Evolutionary conservation across 2,329 filamentous ascomycete species (phyloP), one percentile per base, ranked within the genome.

Genomic region (Colletotrichum plurivorum): DNA sequence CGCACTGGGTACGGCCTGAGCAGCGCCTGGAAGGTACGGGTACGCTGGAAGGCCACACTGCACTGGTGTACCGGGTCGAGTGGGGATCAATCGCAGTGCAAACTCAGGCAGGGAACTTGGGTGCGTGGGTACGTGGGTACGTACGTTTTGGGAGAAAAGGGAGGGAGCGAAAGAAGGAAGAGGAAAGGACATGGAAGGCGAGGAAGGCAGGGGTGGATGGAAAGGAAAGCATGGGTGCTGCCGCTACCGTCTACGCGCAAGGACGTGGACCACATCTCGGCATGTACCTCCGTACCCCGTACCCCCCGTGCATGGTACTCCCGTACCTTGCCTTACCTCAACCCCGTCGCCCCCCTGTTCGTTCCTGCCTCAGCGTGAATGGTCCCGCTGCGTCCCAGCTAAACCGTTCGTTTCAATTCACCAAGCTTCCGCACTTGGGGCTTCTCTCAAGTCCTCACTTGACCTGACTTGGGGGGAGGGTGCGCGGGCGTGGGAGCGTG

Each of bases 321-420:
- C 31, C 31, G 31, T 9, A 36, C 31, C 31, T 36, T 36, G 31
- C 31, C 31, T 36, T 36, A 36, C 31, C 8, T 36, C 15, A 27
- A 45, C 57, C 58, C 51, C 43, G 36, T 41, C 31, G 54, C 52
- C 53, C 63, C 58, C 64, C 57, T 25, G 58, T 68, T 63, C 64
- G 63, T 68, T 63, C 64, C 63, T 67, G 67, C 63, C 39, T 69
- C 63, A 70, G 67, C 36, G 67, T 56, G 36, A 60, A 69, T 55
- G 48, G 60, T 45, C 65, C 60, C 9, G 48, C 53, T 39, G 39
- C 52, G 55, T 69, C 66, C 62, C 66, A 69, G 62, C 66, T 56
- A 66, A 66, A 46, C 62, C 62, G 66, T 69, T 69, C 66, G 66
- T 69, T 69, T 69, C 66, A 66, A 60, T 69, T 61, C 66, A 66